Evolutionary conservation across 2,329 filamentous ascomycete species (phyloP).

Genomic region (Fusarium sp.): DNA sequence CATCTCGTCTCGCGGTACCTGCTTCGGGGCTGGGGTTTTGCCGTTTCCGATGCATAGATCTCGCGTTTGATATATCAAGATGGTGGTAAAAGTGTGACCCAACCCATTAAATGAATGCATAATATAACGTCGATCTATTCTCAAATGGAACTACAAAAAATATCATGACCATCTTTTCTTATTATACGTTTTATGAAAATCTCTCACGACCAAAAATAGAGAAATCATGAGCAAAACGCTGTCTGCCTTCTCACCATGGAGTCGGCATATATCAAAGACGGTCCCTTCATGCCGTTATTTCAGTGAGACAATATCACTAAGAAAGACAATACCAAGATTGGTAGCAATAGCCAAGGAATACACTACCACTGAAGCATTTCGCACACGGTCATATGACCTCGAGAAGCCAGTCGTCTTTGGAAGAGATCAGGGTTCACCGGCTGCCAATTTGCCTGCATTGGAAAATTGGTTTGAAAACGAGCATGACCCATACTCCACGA

Average conservation of each 20-base stretch:
- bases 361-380: conserved; percentile 61
- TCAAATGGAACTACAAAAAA: not conserved
- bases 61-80: conserved; percentile 1
- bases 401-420: conserved; percentile 64
- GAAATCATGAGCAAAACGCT: conserved; percentile 27
- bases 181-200: not conserved
- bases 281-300: conserved; percentile 6
- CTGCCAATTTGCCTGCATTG: conserved; percentile 61
- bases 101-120: conserved; percentile 6
- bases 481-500: conserved; percentile 3
- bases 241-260: conserved; percentile 23
- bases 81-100: not conserved
- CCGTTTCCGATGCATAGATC: conserved; percentile 37
- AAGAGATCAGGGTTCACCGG: conserved; percentile 55
- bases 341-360: not conserved
- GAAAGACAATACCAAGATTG: conserved; percentile 5
- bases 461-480: conserved; percentile 68
- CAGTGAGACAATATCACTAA: not conserved
- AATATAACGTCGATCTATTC: conserved; percentile 21
- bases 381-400: conserved; percentile 63
- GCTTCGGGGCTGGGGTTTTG: conserved; percentile 42
- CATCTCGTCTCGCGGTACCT: conserved; percentile 21
- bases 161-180: not conserved
- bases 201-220: not conserved
- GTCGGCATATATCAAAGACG: conserved; percentile 30